Conservation (phyloP, 2,329 filamentous ascomycete species). For the Sphaerulina populicola region DNA sequence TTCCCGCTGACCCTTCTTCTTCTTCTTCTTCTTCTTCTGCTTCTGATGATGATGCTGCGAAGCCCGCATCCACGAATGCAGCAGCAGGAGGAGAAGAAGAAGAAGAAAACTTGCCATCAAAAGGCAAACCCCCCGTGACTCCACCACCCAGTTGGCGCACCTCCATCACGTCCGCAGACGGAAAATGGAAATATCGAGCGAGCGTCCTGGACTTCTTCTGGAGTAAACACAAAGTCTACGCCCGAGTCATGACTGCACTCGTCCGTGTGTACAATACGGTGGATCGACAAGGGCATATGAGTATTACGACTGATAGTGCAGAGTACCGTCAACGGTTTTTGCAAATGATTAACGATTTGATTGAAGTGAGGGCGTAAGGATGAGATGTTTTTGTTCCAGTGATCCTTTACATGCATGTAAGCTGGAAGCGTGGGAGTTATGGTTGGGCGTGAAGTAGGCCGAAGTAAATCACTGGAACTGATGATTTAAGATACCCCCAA, state of each 20-base stretch:
- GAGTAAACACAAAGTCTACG: constrained; percentile 62
- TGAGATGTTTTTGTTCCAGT: too few species aligned
- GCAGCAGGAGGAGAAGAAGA: neutral
- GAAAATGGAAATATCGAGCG: constrained; percentile 58
- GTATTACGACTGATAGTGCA: constrained; percentile 59
- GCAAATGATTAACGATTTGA: constrained; percentile 43
- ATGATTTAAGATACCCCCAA: too few species aligned
- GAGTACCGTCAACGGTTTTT: constrained; percentile 58
- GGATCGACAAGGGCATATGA: constrained; percentile 61
- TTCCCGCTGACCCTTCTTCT: constrained; percentile 5
- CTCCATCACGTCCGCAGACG: constrained; percentile 54
- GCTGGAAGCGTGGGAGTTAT: too few species aligned
- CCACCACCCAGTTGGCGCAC: constrained; percentile 48
- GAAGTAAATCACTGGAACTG: too few species aligned
- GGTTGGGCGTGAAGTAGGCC: too few species aligned
- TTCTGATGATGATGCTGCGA: too few species aligned
- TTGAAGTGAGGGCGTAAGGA: constrained; percentile 33
- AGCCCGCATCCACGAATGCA: too few species aligned
- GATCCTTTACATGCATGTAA: too few species aligned
- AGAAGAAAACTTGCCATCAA: constrained; percentile 5
- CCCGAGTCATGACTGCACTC: constrained; percentile 57
- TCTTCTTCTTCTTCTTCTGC: too few species aligned
- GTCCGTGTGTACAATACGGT: constrained; percentile 50
- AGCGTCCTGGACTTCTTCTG: constrained; percentile 70
- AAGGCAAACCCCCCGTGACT: constrained; percentile 25